Evolutionary conservation across 2,329 filamentous ascomycete genomes (phyloP), one percentile per base, ranked within the genome.

Genomic region (Nigrospora osmanthi): DNA sequence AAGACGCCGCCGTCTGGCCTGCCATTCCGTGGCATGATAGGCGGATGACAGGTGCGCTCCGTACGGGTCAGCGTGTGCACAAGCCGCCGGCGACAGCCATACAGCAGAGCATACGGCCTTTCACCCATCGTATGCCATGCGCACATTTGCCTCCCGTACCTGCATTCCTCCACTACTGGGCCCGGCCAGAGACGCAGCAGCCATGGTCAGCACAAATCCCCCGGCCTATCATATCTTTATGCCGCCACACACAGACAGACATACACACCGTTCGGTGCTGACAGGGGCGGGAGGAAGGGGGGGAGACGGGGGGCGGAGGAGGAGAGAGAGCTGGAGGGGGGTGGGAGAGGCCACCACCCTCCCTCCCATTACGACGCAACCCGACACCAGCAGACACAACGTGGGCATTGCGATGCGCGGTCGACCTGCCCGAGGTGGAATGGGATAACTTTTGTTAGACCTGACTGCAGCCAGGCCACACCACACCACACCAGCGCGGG

Each of bases 201-300:
- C 23, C 23, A 28, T 28, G 31, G 39, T 34, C 39, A 34, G 39
- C 30, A 41, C 39, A 34, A 23, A 15, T 11, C 10, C 23, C 9
- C 39, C 9, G 28, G 40, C 40, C 40, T 42, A 42, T 42, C 40
- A 42, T 42, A 30, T 35, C 33, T 42, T 42, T 35, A 42, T 42
- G 40, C 40, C 40, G 40, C 23, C 40, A 42, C 40, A 41, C 23
- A n/a, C n/a, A n/a, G n/a, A n/a, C n/a, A n/a, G n/a, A n/a, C n/a
- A n/a, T n/a, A n/a, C n/a, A 28, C 23, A 28, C 23, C 7, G 9
- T 4, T 7, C 23, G 23, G 10, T 28, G 23, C 23, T 28, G 23
- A 28, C 23, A 28, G 23, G 23, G 23, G 23, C 23, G 6, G 23
- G 10, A 7, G 23, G 7, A 2, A 7, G 23, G 10, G 6, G 23